Conservation (phyloP, 2,329 filamentous ascomycete genomes). For the Parastagonospora nodorum region DNA sequence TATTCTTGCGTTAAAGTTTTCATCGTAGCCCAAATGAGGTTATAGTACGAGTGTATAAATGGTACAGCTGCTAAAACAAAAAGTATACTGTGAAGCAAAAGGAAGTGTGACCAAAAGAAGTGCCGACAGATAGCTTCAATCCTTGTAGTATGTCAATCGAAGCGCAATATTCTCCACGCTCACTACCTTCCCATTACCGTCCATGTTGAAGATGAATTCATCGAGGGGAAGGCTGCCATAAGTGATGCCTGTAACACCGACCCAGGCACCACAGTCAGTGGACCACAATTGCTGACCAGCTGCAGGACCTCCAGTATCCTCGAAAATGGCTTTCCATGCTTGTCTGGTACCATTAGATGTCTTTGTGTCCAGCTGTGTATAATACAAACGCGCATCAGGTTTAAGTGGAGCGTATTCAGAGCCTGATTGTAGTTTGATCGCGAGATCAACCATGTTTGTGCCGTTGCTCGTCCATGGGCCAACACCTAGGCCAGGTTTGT, state of each 20-base stretch:
- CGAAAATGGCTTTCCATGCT: constrained; percentile 28
- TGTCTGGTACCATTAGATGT: constrained; percentile 14
- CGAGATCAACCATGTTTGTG: constrained; percentile 33
- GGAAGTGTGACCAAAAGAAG: too few relatives aligned
- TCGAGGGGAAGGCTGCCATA: constrained; percentile 29
- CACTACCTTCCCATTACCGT: constrained; percentile 20
- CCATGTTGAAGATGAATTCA: constrained; percentile 30
- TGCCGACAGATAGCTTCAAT: not conserved
- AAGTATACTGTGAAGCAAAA: too few relatives aligned
- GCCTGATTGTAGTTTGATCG: constrained; percentile 17
- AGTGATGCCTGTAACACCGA: constrained; percentile 25
- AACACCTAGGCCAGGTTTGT: constrained; percentile 35
- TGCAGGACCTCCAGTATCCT: constrained; percentile 19
- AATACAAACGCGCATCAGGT: constrained; percentile 25
- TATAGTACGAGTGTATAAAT: too few relatives aligned
- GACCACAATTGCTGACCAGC: constrained; percentile 22
- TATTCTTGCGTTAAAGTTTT: too few relatives aligned
- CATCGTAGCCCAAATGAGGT: too few relatives aligned
- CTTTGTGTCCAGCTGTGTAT: constrained; percentile 22
- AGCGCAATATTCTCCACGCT: constrained; percentile 31
- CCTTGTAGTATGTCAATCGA: constrained; percentile 19
- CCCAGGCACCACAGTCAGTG: constrained; percentile 30
- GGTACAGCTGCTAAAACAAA: too few relatives aligned
- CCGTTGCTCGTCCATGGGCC: constrained; percentile 39
- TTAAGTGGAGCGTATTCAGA: not conserved